Evolutionary conservation across 2,329 filamentous ascomycete species (phyloP).

Genomic region (Lachnellula arida): DNA sequence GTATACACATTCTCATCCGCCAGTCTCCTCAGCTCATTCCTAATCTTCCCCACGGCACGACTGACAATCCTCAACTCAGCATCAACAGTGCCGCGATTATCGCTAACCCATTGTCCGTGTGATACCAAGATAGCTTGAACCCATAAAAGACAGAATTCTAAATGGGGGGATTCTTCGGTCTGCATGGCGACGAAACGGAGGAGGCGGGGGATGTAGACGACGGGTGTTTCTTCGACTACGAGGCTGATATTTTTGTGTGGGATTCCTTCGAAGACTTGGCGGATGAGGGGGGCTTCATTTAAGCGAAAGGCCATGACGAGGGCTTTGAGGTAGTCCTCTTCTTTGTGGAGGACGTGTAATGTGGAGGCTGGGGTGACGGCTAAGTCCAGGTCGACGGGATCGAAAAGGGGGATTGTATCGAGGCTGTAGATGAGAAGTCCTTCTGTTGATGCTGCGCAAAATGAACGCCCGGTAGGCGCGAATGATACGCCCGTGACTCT

Average conservation of each 20-base stretch:
- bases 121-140: constrained; percentile 76
- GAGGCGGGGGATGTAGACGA: constrained; percentile 79
- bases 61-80: constrained; percentile 80
- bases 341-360: constrained; percentile 59
- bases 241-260: constrained; percentile 71
- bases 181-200: constrained; percentile 84
- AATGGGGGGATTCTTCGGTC: constrained; percentile 83
- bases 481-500: constrained; percentile 82
- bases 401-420: constrained; percentile 79
- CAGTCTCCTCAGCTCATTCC: constrained; percentile 74
- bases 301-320: constrained; percentile 96
- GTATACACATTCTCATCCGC: constrained; percentile 87
- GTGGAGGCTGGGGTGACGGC: constrained; percentile 87
- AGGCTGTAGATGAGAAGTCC: constrained; percentile 90
- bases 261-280: constrained; percentile 78
- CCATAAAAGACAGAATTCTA: constrained; percentile 94
- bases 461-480: constrained; percentile 80
- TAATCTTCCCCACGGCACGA: constrained; percentile 73
- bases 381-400: constrained; percentile 94
- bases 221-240: constrained; percentile 73
- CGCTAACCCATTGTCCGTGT: constrained; percentile 81
- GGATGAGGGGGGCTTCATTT: constrained; percentile 77
- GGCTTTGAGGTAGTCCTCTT: constrained; percentile 83
- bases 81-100: constrained; percentile 73
- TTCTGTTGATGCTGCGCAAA: constrained; percentile 93